Evolutionary conservation across 164 flowering plant species (phyloP).

Genomic region (Piper betle): DNA sequence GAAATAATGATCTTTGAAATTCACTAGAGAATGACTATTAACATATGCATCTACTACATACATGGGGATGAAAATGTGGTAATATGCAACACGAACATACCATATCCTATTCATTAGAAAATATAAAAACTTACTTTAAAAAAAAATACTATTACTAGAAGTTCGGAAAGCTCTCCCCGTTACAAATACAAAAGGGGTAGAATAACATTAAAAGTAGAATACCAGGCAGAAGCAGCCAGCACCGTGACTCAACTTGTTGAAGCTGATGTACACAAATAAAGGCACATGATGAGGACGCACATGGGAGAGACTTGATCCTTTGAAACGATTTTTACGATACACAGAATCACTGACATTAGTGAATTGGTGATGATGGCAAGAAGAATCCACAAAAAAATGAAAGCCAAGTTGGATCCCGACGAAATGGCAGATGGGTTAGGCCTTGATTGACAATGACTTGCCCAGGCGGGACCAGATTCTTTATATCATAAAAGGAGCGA

Average conservation of each 20-base stretch:
- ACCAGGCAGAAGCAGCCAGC: neutral
- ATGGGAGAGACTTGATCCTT: neutral
- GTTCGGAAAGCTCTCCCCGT: too few relatives aligned
- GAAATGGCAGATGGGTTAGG: neutral
- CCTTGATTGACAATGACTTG: neutral
- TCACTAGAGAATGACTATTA: too few relatives aligned
- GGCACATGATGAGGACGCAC: neutral
- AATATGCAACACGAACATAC: too few relatives aligned
- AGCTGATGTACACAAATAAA: neutral
- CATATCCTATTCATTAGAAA: too few relatives aligned
- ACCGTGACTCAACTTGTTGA: neutral
- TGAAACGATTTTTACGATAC: neutral
- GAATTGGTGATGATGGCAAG: neutral
- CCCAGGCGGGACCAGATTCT: neutral
- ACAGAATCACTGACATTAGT: neutral
- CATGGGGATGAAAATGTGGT: too few relatives aligned
- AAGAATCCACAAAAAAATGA: too few relatives aligned
- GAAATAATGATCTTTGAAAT: too few relatives aligned
- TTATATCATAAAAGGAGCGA: neutral
- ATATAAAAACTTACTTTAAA: too few relatives aligned
- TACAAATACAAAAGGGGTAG: neutral
- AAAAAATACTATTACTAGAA: too few relatives aligned
- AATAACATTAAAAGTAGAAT: neutral
- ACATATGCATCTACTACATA: too few relatives aligned
- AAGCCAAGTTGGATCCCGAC: neutral